These are phyloP conservation scores for Nothopassalora personata DNA, from an alignment of 2,329 filamentous ascomycete genomes.

Conservation along the genomic window DNA sequence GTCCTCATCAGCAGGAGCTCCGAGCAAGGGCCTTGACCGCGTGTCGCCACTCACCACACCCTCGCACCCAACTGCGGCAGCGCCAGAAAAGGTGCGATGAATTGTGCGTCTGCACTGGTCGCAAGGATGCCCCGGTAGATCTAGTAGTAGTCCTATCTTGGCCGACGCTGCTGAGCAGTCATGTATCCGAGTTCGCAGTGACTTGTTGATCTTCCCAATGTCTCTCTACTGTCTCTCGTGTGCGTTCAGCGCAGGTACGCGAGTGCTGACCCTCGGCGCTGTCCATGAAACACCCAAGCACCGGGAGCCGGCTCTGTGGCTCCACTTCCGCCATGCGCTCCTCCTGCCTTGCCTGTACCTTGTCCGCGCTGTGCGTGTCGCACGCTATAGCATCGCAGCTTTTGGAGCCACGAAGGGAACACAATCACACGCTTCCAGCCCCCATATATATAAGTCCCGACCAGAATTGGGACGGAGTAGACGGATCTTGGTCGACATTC, in stretches of 20 bases:
- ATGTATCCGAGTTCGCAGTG: neutral
- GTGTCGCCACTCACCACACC: neutral
- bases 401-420: constrained; percentile 10
- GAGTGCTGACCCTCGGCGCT: neutral
- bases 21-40: neutral
- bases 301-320: neutral
- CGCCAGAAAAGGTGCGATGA: too few species aligned
- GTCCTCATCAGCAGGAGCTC: too few species aligned
- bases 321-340: constrained; percentile 3
- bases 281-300: neutral
- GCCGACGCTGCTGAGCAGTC: neutral
- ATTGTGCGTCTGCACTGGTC: neutral
- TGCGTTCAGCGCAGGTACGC: neutral
- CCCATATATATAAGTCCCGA: constrained; percentile 28
- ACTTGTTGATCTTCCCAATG: neutral
- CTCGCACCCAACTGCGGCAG: too few species aligned
- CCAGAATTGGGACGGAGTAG: constrained; percentile 50
- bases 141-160: neutral
- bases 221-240: neutral
- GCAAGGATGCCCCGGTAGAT: neutral
- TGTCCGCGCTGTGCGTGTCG: constrained; percentile 15
- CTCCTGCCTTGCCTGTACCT: constrained; percentile 14
- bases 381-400: constrained; percentile 10
- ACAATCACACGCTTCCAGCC: constrained; percentile 15
- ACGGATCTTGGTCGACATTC: constrained; percentile 69